phyloP scores from a whole-genome alignment of 257 asterid species.

The Solanum chiquidenum region DNA sequence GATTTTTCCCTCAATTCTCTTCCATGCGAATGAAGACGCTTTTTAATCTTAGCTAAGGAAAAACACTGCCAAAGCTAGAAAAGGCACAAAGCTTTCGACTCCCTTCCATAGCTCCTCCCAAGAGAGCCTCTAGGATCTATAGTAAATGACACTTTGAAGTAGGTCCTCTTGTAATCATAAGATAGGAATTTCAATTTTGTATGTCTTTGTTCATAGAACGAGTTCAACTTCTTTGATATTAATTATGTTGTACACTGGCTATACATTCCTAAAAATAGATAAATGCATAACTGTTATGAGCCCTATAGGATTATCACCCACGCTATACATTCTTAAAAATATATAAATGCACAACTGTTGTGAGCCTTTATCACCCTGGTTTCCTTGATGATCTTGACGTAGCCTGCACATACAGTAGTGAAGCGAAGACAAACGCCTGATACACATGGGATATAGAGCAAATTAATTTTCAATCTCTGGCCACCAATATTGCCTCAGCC shows the following conservation, averaged over 20 bases:
- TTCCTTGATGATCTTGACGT: not conserved
- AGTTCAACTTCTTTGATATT: not conserved
- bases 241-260: not conserved
- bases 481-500: not conserved
- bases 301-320: not conserved
- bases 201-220: not conserved
- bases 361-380: not conserved
- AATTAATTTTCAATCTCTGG: not conserved
- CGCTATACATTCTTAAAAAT: too few species aligned
- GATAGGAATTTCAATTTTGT: not conserved
- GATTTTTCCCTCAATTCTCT: not conserved
- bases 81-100: not conserved
- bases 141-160: not conserved
- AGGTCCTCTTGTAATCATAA: not conserved
- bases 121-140: not conserved
- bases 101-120: not conserved
- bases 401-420: not conserved
- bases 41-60: not conserved
- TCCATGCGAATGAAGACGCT: not conserved
- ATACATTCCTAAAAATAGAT: not conserved
- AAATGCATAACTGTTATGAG: not conserved
- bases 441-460: not conserved
- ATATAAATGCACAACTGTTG: not conserved
- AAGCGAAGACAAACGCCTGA: not conserved
- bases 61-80: not conserved